Evolutionary conservation across 495 filamentous ascomycete genomes (phyloP).

Genomic region (Lepraria neglecta): DNA sequence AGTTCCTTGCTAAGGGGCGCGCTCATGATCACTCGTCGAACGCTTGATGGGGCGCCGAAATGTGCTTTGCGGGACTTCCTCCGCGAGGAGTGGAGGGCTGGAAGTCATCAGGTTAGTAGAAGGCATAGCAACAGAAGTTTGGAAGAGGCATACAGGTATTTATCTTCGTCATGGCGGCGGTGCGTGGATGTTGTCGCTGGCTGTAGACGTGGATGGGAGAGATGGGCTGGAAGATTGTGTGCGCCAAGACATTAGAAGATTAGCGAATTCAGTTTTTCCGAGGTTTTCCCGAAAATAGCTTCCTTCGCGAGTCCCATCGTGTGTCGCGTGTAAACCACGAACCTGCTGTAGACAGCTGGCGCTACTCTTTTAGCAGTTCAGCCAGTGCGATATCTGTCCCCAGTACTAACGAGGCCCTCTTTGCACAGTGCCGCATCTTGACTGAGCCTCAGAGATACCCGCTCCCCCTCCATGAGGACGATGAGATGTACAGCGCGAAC

Average conservation of each 20-base stretch:
- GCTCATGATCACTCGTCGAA: conserved; percentile 88
- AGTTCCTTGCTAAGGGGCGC: conserved; percentile 93
- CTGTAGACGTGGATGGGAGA: conserved; percentile 2
- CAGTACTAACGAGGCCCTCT: neutral
- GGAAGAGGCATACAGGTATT: conserved; percentile 24
- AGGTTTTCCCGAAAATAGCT: neutral
- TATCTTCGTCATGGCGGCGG: conserved; percentile 29
- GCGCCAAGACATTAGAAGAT: conserved; percentile 22
- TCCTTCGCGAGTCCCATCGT: neutral
- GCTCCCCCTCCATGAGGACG: neutral
- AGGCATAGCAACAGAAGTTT: neutral
- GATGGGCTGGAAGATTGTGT: conserved; percentile 16
- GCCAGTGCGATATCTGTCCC: neutral
- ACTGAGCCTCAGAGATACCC: neutral
- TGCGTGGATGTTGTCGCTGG: conserved; percentile 6
- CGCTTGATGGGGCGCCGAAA: conserved; percentile 85
- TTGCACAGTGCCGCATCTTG: neutral
- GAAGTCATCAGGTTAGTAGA: conserved; percentile 4
- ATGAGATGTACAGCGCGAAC: too few species aligned
- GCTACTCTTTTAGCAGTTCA: neutral
- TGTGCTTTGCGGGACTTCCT: conserved; percentile 97
- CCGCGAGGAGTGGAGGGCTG: conserved; percentile 74
- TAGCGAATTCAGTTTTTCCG: too few species aligned
- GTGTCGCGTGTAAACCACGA: neutral
- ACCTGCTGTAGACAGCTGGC: neutral